These are phyloP conservation scores for Macrotyloma uniflorum DNA, from an alignment of 306 rosid genomes.

Conservation along the genomic window DNA sequence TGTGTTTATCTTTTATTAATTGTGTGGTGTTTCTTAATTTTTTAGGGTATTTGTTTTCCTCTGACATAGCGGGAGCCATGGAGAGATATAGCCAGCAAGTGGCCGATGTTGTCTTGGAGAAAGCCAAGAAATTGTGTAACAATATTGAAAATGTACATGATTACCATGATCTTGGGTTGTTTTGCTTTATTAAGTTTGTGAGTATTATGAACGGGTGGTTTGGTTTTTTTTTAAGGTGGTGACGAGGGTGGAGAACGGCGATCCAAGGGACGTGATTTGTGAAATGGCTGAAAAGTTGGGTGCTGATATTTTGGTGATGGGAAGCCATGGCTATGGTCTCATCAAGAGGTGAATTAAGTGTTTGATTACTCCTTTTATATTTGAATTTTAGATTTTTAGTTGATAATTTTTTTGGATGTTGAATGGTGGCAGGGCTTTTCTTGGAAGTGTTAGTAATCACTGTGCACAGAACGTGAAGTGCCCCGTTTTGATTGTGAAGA, in stretches of 20 bases:
- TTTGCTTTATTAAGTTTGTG: not conserved
- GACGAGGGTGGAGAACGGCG: constrained; percentile 66
- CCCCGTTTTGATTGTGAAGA: constrained; percentile 83
- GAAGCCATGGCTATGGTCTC: constrained; percentile 83
- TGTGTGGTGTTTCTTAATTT: not conserved
- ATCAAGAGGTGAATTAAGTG: constrained; percentile 62
- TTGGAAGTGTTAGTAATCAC: constrained; percentile 92
- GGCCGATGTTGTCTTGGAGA: constrained; percentile 61
- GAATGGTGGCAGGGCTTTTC: constrained; percentile 68
- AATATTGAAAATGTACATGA: constrained; percentile 52
- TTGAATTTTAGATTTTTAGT: not conserved
- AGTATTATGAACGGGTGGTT: constrained; percentile 2
- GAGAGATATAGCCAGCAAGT: constrained; percentile 61
- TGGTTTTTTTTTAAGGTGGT: constrained; percentile 63
- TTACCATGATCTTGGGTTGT: no score
- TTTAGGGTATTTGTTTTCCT: constrained; percentile 74
- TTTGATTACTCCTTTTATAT: not conserved
- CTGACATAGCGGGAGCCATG: constrained; percentile 59
- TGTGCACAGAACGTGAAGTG: constrained; percentile 85
- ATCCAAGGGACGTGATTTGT: constrained; percentile 87
- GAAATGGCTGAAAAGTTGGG: constrained; percentile 60
- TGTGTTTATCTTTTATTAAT: not conserved
- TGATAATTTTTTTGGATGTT: not conserved
- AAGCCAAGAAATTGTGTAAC: constrained; percentile 63
- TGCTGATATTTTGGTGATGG: constrained; percentile 72